These are phyloP conservation scores for Volvox africanus DNA, from an alignment of 139 green algal genomes.

Conservation along the genomic window DNA sequence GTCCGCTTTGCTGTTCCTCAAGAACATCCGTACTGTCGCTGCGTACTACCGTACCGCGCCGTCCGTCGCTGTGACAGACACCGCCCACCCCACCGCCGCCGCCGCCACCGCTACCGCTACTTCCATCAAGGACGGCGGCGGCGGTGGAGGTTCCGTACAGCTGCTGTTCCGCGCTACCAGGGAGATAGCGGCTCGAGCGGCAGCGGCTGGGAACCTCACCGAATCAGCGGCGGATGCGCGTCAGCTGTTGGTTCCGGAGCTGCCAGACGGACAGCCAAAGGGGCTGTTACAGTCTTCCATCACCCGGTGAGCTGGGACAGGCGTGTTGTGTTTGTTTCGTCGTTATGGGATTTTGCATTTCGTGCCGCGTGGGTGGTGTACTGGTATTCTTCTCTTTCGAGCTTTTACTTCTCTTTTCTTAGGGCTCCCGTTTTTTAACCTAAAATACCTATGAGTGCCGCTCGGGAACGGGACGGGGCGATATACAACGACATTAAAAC, in stretches of 20 bases:
- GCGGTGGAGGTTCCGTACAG: neutral
- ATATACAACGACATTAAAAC: no score
- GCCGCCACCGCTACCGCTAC: neutral
- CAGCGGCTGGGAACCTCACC: neutral
- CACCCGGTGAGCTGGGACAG: neutral
- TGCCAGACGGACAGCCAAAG: neutral
- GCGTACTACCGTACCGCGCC: constrained; percentile 2
- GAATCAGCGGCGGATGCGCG: neutral
- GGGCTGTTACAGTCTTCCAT: constrained; percentile 34
- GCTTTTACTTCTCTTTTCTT: no score
- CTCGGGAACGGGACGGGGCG: no score
- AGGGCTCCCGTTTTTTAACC: no score
- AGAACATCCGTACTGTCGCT: constrained; percentile 62
- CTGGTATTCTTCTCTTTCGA: no score
- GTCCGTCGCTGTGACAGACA: neutral
- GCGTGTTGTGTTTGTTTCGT: no score
- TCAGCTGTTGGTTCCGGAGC: neutral
- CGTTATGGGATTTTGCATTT: no score
- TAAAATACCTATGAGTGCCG: no score
- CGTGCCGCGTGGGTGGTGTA: no score
- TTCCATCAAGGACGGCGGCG: no score
- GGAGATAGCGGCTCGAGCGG: neutral
- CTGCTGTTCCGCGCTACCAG: constrained; percentile 30
- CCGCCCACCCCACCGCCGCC: neutral
- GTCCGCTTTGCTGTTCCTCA: constrained; percentile 83